Conservation (phyloP, 2,329 filamentous ascomycete species). For the Colletotrichum cuscutae region DNA sequence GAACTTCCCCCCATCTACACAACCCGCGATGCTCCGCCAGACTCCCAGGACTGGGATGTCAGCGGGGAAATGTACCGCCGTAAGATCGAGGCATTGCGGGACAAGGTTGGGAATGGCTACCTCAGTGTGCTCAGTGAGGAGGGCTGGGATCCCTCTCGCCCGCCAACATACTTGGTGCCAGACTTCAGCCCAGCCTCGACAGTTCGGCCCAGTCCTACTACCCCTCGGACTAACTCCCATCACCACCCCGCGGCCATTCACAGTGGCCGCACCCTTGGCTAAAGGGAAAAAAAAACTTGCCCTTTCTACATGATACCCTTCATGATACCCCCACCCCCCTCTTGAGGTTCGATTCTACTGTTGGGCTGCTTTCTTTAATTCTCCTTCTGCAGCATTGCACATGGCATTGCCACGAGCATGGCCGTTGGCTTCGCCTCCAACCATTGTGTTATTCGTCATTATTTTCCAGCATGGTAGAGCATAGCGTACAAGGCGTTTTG, state of each 20-base stretch:
- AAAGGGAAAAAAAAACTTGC: conserved; percentile 37
- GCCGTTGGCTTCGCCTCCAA: conserved; percentile 25
- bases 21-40: conserved; percentile 43
- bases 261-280: conserved; percentile 63
- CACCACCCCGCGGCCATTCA: conserved; percentile 58
- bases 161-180: conserved; percentile 49
- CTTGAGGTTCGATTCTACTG: conserved; percentile 33
- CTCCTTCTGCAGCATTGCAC: conserved; percentile 27
- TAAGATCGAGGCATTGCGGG: conserved; percentile 87
- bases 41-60: conserved; percentile 69
- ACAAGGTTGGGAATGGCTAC: conserved; percentile 88
- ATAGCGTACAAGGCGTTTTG: conserved; percentile 53
- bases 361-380: conserved; percentile 30
- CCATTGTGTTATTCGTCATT: conserved; percentile 35
- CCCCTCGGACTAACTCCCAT: conserved; percentile 46
- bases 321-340: conserved; percentile 39
- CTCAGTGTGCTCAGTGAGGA: conserved; percentile 88
- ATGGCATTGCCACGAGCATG: conserved; percentile 31
- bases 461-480: conserved; percentile 45
- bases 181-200: conserved; percentile 50
- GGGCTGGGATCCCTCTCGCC: conserved; percentile 62
- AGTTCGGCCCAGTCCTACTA: conserved; percentile 48
- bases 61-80: conserved; percentile 84
- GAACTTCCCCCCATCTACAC: conserved; percentile 46
- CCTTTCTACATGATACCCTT: conserved; percentile 36